Conservation (phyloP, 176 grass and related monocot genomes). For the Alopecurus myosuroides region DNA sequence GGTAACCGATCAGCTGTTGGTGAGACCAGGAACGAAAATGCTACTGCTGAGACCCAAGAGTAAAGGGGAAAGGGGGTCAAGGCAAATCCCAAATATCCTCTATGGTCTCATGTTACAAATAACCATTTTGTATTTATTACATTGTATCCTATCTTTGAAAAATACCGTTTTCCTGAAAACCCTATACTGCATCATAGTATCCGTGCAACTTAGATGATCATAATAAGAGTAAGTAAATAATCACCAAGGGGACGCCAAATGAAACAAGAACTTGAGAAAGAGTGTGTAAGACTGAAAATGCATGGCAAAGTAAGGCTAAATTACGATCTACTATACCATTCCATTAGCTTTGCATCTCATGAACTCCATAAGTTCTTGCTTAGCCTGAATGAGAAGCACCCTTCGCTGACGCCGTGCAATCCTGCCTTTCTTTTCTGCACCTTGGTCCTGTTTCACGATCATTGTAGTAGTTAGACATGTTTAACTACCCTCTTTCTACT, state of each 20-base stretch:
- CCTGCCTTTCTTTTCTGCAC: slow-evolving; percentile 58
- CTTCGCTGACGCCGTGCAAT: slow-evolving; percentile 79
- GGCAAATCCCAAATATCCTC: too few species aligned
- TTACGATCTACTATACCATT: slow-evolving; percentile 47
- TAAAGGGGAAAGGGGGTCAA: background rate
- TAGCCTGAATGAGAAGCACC: slow-evolving; percentile 70
- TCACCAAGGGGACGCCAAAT: slow-evolving; percentile 19
- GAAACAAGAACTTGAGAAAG: background rate
- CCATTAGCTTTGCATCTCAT: slow-evolving; percentile 51
- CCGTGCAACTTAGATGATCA: background rate
- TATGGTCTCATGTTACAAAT: background rate
- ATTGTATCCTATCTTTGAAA: background rate
- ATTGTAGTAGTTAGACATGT: slow-evolving; percentile 27
- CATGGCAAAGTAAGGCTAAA: background rate
- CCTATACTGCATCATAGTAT: background rate
- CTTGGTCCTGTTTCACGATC: slow-evolving; percentile 50
- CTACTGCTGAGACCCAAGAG: background rate
- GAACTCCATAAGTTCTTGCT: slow-evolving; percentile 79
- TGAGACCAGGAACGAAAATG: background rate
- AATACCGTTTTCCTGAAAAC: too few species aligned
- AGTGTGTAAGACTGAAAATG: background rate
- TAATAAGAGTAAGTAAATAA: background rate
- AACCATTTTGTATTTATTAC: background rate
- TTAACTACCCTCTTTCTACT: slow-evolving; percentile 1
- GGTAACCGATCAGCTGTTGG: background rate